These are phyloP conservation scores for Graphiopsis chlorocephala DNA, from an alignment of 2,329 filamentous ascomycete species.

Conservation along the genomic window DNA sequence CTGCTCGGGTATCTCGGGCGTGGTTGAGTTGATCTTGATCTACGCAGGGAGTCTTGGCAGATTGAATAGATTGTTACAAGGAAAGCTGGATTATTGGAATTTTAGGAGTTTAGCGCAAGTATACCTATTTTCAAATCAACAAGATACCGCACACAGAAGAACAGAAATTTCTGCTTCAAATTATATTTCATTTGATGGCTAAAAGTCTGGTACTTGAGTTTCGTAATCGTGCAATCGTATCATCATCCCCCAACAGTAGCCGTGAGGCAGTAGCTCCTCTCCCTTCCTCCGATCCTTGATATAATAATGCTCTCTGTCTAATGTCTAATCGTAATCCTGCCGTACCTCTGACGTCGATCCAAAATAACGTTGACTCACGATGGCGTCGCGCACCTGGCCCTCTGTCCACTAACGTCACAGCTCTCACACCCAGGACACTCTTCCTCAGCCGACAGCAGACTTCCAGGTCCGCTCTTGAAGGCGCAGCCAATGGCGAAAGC, in stretches of 20 bases:
- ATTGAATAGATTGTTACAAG: too few relatives aligned
- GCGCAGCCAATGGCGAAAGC: slow-evolving; percentile 49
- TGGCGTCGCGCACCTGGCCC: not conserved
- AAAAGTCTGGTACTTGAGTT: not conserved
- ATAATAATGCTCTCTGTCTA: not conserved
- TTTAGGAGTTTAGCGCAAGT: too few relatives aligned
- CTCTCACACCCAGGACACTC: not conserved
- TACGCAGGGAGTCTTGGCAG: too few relatives aligned
- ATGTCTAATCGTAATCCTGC: not conserved
- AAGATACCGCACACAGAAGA: too few relatives aligned
- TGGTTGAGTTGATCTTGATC: too few relatives aligned
- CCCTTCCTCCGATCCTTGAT: not conserved
- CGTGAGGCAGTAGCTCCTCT: not conserved
- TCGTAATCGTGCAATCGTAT: slow-evolving; percentile 3
- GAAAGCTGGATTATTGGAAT: too few relatives aligned
- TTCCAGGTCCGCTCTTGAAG: slow-evolving; percentile 45
- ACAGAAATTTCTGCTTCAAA: not conserved
- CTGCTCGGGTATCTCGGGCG: too few relatives aligned
- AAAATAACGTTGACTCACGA: not conserved
- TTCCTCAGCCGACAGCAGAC: slow-evolving; percentile 29
- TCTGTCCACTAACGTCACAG: not conserved
- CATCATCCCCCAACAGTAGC: not conserved
- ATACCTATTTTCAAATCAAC: too few relatives aligned
- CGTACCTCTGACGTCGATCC: not conserved
- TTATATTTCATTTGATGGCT: not conserved